These are phyloP conservation scores for Eucalyptus viminalis DNA, from an alignment of 345 rosid genomes.

Conservation along the genomic window DNA sequence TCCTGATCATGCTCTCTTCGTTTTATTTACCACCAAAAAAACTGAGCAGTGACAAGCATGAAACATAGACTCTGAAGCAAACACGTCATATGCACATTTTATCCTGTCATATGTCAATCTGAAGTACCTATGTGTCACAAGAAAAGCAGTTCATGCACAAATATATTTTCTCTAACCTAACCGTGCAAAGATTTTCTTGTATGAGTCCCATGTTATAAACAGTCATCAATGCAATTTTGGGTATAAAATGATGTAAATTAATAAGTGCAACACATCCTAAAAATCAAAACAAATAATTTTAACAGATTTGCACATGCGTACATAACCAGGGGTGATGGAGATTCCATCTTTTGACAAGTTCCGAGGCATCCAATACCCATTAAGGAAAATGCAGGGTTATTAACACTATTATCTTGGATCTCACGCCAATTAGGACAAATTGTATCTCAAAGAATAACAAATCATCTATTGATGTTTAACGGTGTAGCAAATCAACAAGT, in stretches of 20 bases:
- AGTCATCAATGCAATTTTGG: not conserved
- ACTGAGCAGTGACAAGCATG: not conserved
- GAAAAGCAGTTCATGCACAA: not conserved
- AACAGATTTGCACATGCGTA: not conserved
- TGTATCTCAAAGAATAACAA: not conserved
- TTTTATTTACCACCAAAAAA: not conserved
- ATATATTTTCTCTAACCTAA: not conserved
- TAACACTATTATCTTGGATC: not conserved
- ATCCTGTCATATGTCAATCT: not conserved
- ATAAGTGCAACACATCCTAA: not conserved
- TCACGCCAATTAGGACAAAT: not conserved
- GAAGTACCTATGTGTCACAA: not conserved
- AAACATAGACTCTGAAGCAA: not conserved
- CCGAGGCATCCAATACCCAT: not conserved
- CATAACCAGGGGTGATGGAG: not conserved
- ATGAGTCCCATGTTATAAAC: not conserved
- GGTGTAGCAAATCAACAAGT: not conserved
- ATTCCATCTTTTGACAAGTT: not conserved
- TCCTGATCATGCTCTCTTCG: not conserved
- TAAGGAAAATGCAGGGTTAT: not conserved
- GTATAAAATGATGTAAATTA: not conserved
- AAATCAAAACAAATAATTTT: not conserved
- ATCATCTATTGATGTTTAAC: not conserved
- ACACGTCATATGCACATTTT: not conserved
- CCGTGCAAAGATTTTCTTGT: not conserved